phyloP scores from a whole-genome alignment of 345 rosid species.

The Populus davidiana region DNA sequence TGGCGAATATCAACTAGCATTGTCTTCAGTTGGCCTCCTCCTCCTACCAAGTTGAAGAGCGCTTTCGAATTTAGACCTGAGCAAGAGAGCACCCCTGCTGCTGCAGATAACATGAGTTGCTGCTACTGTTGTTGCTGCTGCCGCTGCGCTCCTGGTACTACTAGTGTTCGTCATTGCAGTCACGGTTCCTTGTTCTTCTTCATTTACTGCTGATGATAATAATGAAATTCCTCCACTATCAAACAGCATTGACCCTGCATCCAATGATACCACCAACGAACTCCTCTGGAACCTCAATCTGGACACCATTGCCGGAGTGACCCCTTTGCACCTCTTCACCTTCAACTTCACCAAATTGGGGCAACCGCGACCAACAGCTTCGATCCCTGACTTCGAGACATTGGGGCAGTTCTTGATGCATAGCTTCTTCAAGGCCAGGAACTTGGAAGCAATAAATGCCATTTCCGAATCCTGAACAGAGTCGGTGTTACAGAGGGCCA shows the following conservation, averaged over 20 bases:
- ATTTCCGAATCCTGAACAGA: constrained; percentile 39
- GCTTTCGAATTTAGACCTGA: constrained; percentile 31
- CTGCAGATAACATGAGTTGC: constrained; percentile 33
- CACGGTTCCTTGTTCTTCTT: not conserved
- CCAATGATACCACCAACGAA: constrained; percentile 32
- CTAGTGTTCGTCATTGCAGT: not conserved
- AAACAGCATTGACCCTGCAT: constrained; percentile 21
- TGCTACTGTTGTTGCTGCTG: not conserved
- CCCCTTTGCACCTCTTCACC: constrained; percentile 46
- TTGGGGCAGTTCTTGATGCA: constrained; percentile 50
- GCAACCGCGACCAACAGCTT: constrained; percentile 38
- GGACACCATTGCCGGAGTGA: constrained; percentile 19
- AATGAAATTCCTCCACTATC: constrained; percentile 11
- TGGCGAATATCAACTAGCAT: too few relatives aligned
- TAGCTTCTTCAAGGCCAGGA: constrained; percentile 41
- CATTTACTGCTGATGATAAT: not conserved
- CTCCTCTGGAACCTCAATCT: constrained; percentile 19
- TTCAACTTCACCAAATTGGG: constrained; percentile 44
- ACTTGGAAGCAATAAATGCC: constrained; percentile 34
- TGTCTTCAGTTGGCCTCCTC: not conserved
- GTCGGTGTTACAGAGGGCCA: constrained; percentile 45
- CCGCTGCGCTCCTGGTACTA: not conserved
- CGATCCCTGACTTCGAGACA: constrained; percentile 33
- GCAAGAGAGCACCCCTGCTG: constrained; percentile 31
- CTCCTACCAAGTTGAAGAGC: constrained; percentile 5